Evolutionary conservation across 2,329 filamentous ascomycete species (phyloP), one percentile per base, ranked within the genome.

Genomic region (Blastomyces silverae): DNA sequence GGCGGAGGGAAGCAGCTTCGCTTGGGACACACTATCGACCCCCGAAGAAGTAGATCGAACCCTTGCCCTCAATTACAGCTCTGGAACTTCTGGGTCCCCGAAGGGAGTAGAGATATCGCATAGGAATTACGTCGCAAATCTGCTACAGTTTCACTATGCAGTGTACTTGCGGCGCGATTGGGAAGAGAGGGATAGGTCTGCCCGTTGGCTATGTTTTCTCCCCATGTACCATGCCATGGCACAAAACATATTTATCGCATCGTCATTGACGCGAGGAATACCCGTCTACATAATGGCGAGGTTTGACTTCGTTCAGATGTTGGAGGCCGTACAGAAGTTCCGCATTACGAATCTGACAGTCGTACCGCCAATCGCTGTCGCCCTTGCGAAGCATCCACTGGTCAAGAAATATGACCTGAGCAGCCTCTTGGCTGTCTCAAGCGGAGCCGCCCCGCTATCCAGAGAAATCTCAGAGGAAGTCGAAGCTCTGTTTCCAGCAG

Each of bases 61-160:
- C 0, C 85, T 88, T 69, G 87, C 85, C 31, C 83, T 95, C 67
- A 94, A 95, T 75, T 95, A 93, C 77, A 89, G 86, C 68, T 76
- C 74, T 61, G 79, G 90, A 13, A 92, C 89, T 0, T 95, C 91
- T 0, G 91, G 91, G 7, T 82, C 91, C 3, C 90, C 91, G 11
- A 95, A 95, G 74, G 91, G 91, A 13, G 91, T 94, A 17, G 86
- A 89, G 76, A 89, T 94, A 68, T 86, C 87, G n/a, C 91, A 95
- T 75, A 79, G 81, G 66, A 89, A 91, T 69, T 90, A 91, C 71
- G 84, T 92, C 55, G 83, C 89, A 67, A 93, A 93, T 72, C 83
- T 85, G 68, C 70, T 79, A 17, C 86, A 89, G 66, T 83, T 85
- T 20, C 79, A 82, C n/a, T 77, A 80, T 68, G 74, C 85, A 28